Percentiles rank a stretch among this genome's conserved stretches.
Evolutionary conservation across 2,329 filamentous ascomycete species (phyloP).

Genomic region (Macrophomina tecta): DNA sequence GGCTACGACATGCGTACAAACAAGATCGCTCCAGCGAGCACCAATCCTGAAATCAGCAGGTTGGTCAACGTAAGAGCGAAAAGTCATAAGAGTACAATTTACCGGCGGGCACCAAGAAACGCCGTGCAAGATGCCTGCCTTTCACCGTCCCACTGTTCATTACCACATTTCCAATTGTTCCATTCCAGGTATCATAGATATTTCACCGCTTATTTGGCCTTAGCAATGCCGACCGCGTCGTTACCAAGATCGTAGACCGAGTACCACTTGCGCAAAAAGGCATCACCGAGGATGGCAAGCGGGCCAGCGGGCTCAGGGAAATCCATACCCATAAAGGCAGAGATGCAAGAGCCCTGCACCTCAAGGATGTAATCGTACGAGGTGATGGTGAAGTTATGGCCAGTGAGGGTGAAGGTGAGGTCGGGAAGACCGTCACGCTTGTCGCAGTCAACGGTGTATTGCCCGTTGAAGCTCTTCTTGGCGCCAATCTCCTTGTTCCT

Average conservation of each 20-base stretch:
- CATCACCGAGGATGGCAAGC: constrained; percentile 92
- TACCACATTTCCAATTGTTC: constrained; percentile 7
- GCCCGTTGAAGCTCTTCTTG: constrained; percentile 96
- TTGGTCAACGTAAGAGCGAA: neutral
- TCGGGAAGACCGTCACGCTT: constrained; percentile 86
- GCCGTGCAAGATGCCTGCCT: neutral
- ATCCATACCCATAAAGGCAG: constrained; percentile 95
- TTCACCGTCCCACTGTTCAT: neutral
- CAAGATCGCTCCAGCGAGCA: neutral
- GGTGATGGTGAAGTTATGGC: constrained; percentile 90
- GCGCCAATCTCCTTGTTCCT: constrained; percentile 94
- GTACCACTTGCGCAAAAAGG: constrained; percentile 83
- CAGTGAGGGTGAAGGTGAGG: constrained; percentile 86
- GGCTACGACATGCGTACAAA: neutral
- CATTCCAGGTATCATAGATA: constrained; percentile 13
- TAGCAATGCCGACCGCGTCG: constrained; percentile 85
- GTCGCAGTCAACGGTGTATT: constrained; percentile 91
- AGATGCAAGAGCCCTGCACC: constrained; percentile 94
- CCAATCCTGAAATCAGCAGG: neutral
- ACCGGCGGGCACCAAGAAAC: neutral
- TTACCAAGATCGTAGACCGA: constrained; percentile 95
- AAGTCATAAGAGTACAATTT: constrained; percentile 13
- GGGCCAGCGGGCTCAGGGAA: constrained; percentile 83
- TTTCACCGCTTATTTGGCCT: constrained; percentile 67
- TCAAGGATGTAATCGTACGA: constrained; percentile 95